Conservation (phyloP, 2,329 filamentous ascomycete genomes). For the Xylariaceae sp. region DNA sequence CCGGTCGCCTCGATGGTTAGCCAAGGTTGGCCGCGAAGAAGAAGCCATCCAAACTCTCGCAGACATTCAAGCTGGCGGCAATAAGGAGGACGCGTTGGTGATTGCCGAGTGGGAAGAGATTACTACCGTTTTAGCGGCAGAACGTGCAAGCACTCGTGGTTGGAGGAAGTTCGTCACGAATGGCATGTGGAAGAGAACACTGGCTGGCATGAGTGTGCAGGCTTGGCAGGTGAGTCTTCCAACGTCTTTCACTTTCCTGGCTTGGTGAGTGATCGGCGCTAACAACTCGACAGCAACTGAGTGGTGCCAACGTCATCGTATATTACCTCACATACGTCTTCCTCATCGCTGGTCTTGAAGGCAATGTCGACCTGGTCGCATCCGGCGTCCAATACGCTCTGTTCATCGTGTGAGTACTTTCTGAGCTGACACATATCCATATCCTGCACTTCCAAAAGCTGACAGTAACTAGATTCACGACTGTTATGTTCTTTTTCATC, state of each 20-base stretch:
- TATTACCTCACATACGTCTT: slow-evolving; percentile 60
- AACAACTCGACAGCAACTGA: slow-evolving; percentile 37
- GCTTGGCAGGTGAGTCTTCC: slow-evolving; percentile 44
- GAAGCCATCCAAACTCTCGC: slow-evolving; percentile 49
- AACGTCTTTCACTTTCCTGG: slow-evolving; percentile 10
- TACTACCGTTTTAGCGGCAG: slow-evolving; percentile 35
- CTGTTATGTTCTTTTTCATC: slow-evolving; percentile 47
- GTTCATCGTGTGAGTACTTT: slow-evolving; percentile 37
- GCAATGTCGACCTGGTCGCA: slow-evolving; percentile 49
- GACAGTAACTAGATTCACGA: slow-evolving; percentile 36
- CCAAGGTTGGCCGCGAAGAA: slow-evolving; percentile 56
- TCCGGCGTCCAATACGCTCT: slow-evolving; percentile 53
- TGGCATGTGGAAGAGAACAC: slow-evolving; percentile 55
- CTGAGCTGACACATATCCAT: neutral
- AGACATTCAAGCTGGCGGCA: slow-evolving; percentile 51
- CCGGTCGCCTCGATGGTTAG: slow-evolving; percentile 59
- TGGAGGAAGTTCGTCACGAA: slow-evolving; percentile 38
- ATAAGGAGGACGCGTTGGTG: slow-evolving; percentile 49
- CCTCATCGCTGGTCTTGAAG: slow-evolving; percentile 50
- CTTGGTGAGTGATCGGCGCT: slow-evolving; percentile 1
- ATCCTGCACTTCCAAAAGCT: neutral
- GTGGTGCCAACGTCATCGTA: slow-evolving; percentile 49
- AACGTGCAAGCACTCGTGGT: slow-evolving; percentile 32
- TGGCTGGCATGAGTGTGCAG: slow-evolving; percentile 52
- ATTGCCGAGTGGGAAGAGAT: slow-evolving; percentile 55